Base-by-base conservation (phyloP, 345 rosid species). In the Combretum micranthum region DNA sequence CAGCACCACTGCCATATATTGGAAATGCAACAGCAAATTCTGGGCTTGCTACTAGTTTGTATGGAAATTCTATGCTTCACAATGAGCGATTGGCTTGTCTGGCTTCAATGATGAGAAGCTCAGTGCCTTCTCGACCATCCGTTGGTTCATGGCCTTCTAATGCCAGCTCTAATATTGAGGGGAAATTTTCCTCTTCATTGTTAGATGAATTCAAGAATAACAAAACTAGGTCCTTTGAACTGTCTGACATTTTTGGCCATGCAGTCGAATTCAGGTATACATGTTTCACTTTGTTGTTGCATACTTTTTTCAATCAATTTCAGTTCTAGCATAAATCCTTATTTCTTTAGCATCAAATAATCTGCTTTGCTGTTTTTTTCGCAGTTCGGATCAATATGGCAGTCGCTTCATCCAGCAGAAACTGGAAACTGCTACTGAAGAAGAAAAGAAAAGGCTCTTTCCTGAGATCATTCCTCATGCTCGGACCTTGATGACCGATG, bases 391-490 rank as follows among this genome's bases (percentile, higher is more conserved):
- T 85, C 97, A 85, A 72, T 80, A 85, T 50, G 96, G 99, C 46
- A 89, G 97, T 81, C 91, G 96, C 69, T 93, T 93, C 69, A 89
- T 93, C 72, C 99, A 93, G 75, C 97, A 93, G 84, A 89, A 85
- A 73, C 80, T 93, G 52, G 99, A 89, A 78, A 77, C 78, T 20
- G 90, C 97, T 51, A 72, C 76, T 0, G 86, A 56, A 49, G 95
- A 83, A 70, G 96, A 89, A 66, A 93, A 87, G 75, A 68, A 78
- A 78, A 77, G 65, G 65, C 82, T 93, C 66, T 89, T 85, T 57
- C 86, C 91, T 15, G 94, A 93, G 69, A 80, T 93, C 52, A 70
- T 79, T 72, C 88, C 96, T 56, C 86, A 76, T 68, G 92, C 90
- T 52, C 87, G 75, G 48, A 70, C 86, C 66, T 72, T 93, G 80